phyloP scores from a whole-genome alignment of 352 stramenopile species.

The Phytopythium kandeliae region DNA sequence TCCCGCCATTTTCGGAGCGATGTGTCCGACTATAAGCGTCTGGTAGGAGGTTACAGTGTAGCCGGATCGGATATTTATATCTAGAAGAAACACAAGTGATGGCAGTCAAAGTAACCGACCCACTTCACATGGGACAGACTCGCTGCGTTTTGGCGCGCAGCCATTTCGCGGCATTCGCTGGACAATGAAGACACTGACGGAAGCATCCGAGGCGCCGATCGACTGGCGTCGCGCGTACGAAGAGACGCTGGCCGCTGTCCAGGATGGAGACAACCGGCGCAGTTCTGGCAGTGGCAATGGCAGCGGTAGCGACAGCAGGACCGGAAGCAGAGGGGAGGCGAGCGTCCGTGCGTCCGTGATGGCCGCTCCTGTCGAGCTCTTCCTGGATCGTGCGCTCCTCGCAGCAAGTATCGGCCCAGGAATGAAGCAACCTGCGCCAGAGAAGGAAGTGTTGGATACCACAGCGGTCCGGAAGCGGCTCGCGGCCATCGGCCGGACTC shows the following conservation, averaged over 20 bases:
- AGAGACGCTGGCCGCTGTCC: slow-evolving; percentile 2
- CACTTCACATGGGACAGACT: not conserved
- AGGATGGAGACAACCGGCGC: not conserved
- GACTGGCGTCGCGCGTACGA: slow-evolving; percentile 12
- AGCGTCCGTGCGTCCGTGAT: not conserved
- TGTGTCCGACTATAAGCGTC: not conserved
- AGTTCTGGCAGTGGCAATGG: not conserved
- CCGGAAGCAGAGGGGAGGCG: not conserved
- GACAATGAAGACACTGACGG: not conserved
- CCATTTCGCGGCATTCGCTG: not conserved
- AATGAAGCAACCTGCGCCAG: not conserved
- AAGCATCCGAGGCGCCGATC: slow-evolving; percentile 12
- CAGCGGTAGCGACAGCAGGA: not conserved
- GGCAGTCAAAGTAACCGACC: no score
- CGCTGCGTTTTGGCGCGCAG: not conserved
- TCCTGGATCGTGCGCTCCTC: not conserved
- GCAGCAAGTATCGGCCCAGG: not conserved
- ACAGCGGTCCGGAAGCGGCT: not conserved
- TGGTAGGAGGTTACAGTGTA: not conserved
- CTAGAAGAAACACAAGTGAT: no score
- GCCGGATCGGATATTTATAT: not conserved
- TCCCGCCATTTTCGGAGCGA: not conserved
- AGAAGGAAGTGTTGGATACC: no score
- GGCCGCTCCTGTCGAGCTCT: slow-evolving; percentile 1
- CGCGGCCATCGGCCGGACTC: not conserved